These are phyloP conservation scores for Microdochium bolleyi DNA, from an alignment of 2,329 filamentous ascomycete species.

Conservation along the genomic window DNA sequence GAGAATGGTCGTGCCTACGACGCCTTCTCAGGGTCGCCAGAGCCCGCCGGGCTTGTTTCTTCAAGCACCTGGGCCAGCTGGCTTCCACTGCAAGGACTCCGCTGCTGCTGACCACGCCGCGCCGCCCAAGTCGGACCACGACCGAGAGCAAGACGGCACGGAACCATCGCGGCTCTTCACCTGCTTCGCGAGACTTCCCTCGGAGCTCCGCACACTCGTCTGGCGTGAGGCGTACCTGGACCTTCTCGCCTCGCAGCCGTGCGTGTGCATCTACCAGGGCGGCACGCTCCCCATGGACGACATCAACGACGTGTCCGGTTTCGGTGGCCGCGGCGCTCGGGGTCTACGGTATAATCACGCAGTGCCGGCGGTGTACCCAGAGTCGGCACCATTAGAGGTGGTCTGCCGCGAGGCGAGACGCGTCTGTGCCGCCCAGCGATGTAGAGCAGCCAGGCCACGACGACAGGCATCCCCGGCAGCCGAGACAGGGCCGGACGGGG, in stretches of 20 bases:
- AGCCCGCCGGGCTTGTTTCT: too few relatives aligned
- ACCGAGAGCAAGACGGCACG: too few relatives aligned
- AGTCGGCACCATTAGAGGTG: background rate
- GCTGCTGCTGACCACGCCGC: too few relatives aligned
- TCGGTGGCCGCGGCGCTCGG: background rate
- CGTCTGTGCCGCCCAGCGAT: background rate
- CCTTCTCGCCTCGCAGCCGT: background rate
- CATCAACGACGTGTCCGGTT: background rate
- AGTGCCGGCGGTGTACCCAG: background rate
- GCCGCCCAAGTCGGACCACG: too few relatives aligned
- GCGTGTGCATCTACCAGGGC: background rate
- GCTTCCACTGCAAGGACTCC: too few relatives aligned
- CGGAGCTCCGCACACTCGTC: background rate
- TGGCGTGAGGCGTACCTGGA: background rate
- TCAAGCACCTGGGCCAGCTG: too few relatives aligned
- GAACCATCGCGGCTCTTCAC: background rate
- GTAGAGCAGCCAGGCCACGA: background rate
- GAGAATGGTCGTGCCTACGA: too few relatives aligned
- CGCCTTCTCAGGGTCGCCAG: too few relatives aligned
- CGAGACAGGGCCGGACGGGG: background rate
- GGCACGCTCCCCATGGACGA: background rate
- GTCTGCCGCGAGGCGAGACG: background rate
- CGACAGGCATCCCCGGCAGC: background rate
- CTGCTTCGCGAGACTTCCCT: background rate
- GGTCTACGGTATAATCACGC: background rate